phyloP scores from a whole-genome alignment of 345 rosid species.

The Ceriops zippeliana region DNA sequence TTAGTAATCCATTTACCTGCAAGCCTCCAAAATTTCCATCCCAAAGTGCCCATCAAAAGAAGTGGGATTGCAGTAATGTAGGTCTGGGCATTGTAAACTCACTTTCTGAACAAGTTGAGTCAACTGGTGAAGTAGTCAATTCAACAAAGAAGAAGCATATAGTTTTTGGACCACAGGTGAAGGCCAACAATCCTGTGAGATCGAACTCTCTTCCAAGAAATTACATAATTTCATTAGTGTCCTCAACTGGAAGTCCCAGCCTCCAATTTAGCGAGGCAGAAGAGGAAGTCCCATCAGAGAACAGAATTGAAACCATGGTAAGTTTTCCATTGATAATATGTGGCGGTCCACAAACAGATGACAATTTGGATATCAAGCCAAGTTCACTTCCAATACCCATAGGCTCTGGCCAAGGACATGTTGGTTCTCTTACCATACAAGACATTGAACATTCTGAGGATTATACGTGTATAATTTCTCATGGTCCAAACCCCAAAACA shows the following conservation, averaged over 20 bases:
- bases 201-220: constrained; percentile 46
- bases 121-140: constrained; percentile 25
- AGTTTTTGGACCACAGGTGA: constrained; percentile 50
- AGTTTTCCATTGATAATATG: constrained; percentile 27
- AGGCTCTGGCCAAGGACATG: constrained; percentile 26
- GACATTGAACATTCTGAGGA: constrained; percentile 68
- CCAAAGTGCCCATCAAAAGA: constrained; percentile 27
- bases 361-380: constrained; percentile 26
- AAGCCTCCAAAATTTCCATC: constrained; percentile 36
- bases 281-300: constrained; percentile 15
- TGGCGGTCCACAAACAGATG: constrained; percentile 22
- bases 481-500: constrained; percentile 60
- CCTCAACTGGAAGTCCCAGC: constrained; percentile 16
- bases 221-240: constrained; percentile 26
- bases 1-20: constrained; percentile 45
- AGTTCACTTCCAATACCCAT: constrained; percentile 42
- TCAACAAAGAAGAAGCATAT: constrained; percentile 39
- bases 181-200: constrained; percentile 26
- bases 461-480: constrained; percentile 61
- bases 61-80: constrained; percentile 44
- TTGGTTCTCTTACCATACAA: constrained; percentile 39
- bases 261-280: constrained; percentile 8
- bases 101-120: constrained; percentile 28
- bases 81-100: constrained; percentile 56
- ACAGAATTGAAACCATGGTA: constrained; percentile 13